A percentile compares a stretch with the other conserved stretches of the same genome.
Conservation (phyloP, 257 asterid genomes). For the Ilex aquifolium region DNA sequence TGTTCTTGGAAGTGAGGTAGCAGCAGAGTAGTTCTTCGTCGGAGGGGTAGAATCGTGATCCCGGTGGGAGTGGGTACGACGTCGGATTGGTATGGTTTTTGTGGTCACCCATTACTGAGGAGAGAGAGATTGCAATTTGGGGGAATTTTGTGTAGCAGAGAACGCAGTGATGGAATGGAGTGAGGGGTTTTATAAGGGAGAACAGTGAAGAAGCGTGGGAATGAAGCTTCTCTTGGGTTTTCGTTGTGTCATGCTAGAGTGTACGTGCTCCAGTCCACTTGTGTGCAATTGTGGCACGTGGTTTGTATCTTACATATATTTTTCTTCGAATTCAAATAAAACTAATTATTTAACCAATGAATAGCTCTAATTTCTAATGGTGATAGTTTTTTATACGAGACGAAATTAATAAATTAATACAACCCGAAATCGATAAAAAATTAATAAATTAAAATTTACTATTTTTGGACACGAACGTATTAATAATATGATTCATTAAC, state of each 20-base stretch:
- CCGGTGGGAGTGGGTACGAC: constrained; percentile 24
- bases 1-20: constrained; percentile 32
- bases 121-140: not conserved
- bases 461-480: too few relatives aligned
- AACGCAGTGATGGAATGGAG: not conserved
- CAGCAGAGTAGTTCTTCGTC: constrained; percentile 29
- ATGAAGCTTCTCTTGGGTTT: not conserved
- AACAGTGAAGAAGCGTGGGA: not conserved
- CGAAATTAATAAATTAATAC: too few relatives aligned
- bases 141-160: too few relatives aligned
- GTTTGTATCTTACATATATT: too few relatives aligned
- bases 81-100: constrained; percentile 1
- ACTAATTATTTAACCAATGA: too few relatives aligned
- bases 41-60: constrained; percentile 33
- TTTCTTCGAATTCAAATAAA: too few relatives aligned
- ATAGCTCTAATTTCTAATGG: too few relatives aligned
- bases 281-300: not conserved
- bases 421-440: too few relatives aligned
- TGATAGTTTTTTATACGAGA: too few relatives aligned
- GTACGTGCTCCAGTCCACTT: not conserved
- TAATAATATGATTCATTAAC: too few relatives aligned
- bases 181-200: constrained; percentile 11
- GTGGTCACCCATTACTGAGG: constrained; percentile 22
- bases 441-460: too few relatives aligned
- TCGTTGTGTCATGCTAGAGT: not conserved